phyloP scores from a whole-genome alignment of 2,329 filamentous ascomycete genomes.

The Purpureocillium lavendulum region DNA sequence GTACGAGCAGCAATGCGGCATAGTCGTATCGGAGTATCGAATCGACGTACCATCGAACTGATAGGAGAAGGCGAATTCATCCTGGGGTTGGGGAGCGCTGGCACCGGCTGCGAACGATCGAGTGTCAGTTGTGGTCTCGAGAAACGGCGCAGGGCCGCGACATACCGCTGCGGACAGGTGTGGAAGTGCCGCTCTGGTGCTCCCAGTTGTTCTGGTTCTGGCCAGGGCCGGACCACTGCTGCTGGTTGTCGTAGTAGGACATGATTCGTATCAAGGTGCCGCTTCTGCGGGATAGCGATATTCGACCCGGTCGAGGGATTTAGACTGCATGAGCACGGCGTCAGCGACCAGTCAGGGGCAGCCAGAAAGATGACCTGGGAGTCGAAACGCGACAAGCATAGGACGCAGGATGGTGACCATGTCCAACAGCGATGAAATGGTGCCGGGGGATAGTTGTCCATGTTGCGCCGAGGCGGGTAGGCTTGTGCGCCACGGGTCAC shows the following conservation, averaged over 20 bases:
- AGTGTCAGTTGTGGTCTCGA: neutral
- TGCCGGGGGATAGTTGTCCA: no score
- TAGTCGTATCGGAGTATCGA: no score
- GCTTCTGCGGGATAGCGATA: no score
- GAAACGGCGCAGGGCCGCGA: constrained; percentile 3
- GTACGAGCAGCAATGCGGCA: no score
- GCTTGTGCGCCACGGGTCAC: neutral
- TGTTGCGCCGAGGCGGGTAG: neutral
- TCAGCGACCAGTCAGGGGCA: no score
- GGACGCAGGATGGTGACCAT: no score
- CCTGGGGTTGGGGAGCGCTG: constrained; percentile 64
- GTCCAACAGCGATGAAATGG: no score
- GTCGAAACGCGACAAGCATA: no score
- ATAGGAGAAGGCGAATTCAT: constrained; percentile 75
- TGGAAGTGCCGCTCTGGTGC: constrained; percentile 29
- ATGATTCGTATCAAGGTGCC: constrained; percentile 13
- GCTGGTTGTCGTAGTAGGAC: constrained; percentile 36
- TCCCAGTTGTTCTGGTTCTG: constrained; percentile 38
- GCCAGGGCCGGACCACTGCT: constrained; percentile 26
- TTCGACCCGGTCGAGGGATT: no score
- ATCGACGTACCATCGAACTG: constrained; percentile 77
- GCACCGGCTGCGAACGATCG: constrained; percentile 45
- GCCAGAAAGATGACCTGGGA: no score
- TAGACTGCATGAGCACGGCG: no score
- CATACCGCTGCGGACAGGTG: constrained; percentile 31